Percentiles rank a stretch among this genome's conserved stretches.
phyloP scores from a whole-genome alignment of 2,329 filamentous ascomycete species.

The Setomelanomma holmii region DNA sequence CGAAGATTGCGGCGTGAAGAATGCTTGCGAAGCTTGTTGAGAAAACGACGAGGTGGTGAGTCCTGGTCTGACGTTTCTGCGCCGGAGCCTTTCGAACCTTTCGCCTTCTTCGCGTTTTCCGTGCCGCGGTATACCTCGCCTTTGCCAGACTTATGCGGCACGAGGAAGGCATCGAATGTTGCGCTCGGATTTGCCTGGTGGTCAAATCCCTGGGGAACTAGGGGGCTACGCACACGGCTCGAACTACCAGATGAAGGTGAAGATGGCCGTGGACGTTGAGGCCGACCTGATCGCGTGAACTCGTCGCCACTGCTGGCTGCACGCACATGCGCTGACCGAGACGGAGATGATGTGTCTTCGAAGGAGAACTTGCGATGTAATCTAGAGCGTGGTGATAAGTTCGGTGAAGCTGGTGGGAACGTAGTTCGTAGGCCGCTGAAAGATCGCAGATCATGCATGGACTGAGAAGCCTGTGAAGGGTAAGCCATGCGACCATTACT shows the following conservation, averaged over 20 bases:
- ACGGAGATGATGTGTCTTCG: not conserved
- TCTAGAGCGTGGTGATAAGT: not conserved
- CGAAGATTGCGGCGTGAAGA: not conserved
- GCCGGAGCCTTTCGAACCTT: not conserved
- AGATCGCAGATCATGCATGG: constrained; percentile 11
- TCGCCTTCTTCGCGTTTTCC: constrained; percentile 13
- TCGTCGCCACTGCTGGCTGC: constrained; percentile 15
- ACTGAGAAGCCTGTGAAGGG: constrained; percentile 4
- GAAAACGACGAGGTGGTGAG: too few species aligned
- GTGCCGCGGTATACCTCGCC: constrained; percentile 28
- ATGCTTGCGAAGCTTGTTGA: not conserved
- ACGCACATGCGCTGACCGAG: not conserved
- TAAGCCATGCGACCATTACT: constrained; percentile 2
- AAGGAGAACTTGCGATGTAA: not conserved
- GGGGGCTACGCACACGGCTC: constrained; percentile 18
- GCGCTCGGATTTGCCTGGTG: constrained; percentile 13
- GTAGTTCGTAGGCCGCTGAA: constrained; percentile 1
- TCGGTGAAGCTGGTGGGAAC: not conserved
- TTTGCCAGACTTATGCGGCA: constrained; percentile 31
- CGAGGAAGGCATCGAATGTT: constrained; percentile 39
- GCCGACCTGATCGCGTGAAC: constrained; percentile 3
- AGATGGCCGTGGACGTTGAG: not conserved
- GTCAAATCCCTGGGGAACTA: constrained; percentile 10
- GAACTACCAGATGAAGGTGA: constrained; percentile 1
- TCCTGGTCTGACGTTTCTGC: not conserved